A percentile compares a stretch with the other conserved stretches of the same genome.
phyloP scores from a whole-genome alignment of 495 filamentous ascomycete genomes.

The Xylaria cubensis region DNA sequence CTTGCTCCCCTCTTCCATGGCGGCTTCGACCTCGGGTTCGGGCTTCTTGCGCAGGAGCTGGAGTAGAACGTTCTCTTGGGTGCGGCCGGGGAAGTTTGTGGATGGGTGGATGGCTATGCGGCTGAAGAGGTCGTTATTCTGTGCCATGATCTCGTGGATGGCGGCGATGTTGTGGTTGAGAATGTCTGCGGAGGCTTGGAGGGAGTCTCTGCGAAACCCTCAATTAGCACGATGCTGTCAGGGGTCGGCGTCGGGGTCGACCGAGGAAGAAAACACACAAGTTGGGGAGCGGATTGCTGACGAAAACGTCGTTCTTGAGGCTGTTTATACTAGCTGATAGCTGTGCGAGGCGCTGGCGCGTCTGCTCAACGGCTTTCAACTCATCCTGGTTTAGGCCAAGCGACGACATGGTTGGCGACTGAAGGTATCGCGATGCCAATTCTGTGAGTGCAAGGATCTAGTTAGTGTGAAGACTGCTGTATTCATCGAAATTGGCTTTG shows the following conservation, averaged over 20 bases:
- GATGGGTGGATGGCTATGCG: constrained; percentile 73
- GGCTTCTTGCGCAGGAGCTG: constrained; percentile 80
- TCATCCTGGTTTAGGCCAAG: constrained; percentile 62
- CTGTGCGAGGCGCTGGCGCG: constrained; percentile 73
- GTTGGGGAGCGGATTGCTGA: constrained; percentile 47
- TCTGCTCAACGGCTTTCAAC: constrained; percentile 74
- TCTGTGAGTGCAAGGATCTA: neutral
- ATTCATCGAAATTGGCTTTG: neutral
- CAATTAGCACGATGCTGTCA: neutral
- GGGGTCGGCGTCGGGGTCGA: too few relatives aligned
- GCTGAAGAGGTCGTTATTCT: constrained; percentile 65
- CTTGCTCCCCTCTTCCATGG: constrained; percentile 67
- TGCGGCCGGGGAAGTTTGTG: constrained; percentile 75
- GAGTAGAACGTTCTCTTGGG: constrained; percentile 66
- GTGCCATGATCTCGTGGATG: constrained; percentile 63
- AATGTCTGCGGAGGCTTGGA: constrained; percentile 70
- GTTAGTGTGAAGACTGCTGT: neutral
- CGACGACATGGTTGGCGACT: constrained; percentile 50
- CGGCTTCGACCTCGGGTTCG: constrained; percentile 74
- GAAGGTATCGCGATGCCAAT: neutral
- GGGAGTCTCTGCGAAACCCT: constrained; percentile 60
- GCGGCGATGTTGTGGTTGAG: constrained; percentile 67
- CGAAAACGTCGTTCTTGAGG: constrained; percentile 52
- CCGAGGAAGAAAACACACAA: constrained; percentile 31
- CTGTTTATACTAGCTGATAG: constrained; percentile 70